Base-by-base conservation (phyloP, 257 asterid species). In the Coffea canephora region DNA sequence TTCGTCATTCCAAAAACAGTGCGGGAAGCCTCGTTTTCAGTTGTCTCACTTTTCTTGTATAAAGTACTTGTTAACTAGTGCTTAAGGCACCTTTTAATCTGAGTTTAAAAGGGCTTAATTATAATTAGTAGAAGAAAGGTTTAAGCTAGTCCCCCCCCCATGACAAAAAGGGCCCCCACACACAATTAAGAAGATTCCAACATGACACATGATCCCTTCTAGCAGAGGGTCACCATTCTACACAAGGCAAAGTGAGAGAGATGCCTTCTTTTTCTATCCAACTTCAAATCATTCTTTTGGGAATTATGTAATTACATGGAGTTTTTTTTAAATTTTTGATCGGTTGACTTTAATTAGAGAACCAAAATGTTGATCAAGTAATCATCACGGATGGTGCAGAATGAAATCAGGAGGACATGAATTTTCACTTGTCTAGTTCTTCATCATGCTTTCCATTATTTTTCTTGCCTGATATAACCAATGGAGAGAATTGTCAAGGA, bases 381-480 rank as follows among this genome's bases (percentile, higher is more conserved):
- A 69, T 78, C 57, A 78, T 78, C 62, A 16, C 7, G 50, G 64
- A 45, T 41, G 72, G 77, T 69, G 82, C 55, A 70, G 71, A 78
- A 69, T 69, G 70, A 69, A 70, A 16, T 48, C 16, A 61, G 76
- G 15, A 65, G 23, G 27, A 77, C 6, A 67, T 68, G 45, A 71
- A 34, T 67, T 77, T 45, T 68, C 8, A 39, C 54, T 50, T 27
- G 72, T 78, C 52, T 66, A 43, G 19, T 43, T 57, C 77, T 45
- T 78, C 6, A 78, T 78, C 64, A 71, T 78, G 82, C 71, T 78
- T 57, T 78, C 72, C 77, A 71, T 78, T 78, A 52, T 59, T 39
- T 69, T 69, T 18, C 23, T 77, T 62, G 66, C 67, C 45, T 55
- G 81, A 70, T 78, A 69, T 70, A 78, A 78, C 71, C 71, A 70